Conservation (phyloP, 2,329 filamentous ascomycete genomes). For the Paracamarosporium sp. region DNA sequence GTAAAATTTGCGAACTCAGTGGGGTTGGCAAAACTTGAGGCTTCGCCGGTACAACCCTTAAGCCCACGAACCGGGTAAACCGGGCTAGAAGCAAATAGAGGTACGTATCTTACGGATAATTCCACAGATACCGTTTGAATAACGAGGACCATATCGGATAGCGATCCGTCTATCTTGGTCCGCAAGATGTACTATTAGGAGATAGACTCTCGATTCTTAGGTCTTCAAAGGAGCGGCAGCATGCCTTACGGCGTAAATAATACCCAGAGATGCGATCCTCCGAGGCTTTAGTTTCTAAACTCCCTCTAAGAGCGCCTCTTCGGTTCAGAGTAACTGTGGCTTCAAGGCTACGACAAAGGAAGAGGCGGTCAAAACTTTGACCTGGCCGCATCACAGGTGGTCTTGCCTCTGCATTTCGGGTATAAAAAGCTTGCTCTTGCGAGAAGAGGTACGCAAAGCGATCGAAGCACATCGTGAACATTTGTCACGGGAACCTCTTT, state of each 20-base stretch:
- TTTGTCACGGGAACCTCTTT: background rate
- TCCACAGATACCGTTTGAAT: background rate
- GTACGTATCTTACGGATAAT: background rate
- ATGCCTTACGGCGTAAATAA: background rate
- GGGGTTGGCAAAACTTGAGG: background rate
- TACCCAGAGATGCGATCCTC: background rate
- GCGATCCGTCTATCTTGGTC: background rate
- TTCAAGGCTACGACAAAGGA: slow-evolving; percentile 7
- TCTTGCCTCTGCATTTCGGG: background rate
- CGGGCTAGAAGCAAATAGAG: background rate
- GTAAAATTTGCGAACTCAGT: background rate
- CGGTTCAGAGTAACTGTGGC: slow-evolving; percentile 13
- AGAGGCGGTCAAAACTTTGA: slow-evolving; percentile 6
- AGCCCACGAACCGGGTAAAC: background rate
- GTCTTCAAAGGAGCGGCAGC: background rate
- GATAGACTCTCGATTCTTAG: background rate
- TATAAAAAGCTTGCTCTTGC: slow-evolving; percentile 5
- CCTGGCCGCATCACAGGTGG: background rate
- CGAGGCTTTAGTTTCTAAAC: background rate
- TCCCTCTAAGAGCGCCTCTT: slow-evolving; percentile 9
- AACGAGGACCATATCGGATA: background rate
- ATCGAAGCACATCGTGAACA: background rate
- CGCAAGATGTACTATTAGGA: background rate
- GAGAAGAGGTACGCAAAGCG: background rate
- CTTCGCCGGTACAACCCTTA: background rate